These are phyloP conservation scores for Tanozyma kutaoensis DNA, from an alignment of 805 yeast genomes.

Conservation along the genomic window DNA sequence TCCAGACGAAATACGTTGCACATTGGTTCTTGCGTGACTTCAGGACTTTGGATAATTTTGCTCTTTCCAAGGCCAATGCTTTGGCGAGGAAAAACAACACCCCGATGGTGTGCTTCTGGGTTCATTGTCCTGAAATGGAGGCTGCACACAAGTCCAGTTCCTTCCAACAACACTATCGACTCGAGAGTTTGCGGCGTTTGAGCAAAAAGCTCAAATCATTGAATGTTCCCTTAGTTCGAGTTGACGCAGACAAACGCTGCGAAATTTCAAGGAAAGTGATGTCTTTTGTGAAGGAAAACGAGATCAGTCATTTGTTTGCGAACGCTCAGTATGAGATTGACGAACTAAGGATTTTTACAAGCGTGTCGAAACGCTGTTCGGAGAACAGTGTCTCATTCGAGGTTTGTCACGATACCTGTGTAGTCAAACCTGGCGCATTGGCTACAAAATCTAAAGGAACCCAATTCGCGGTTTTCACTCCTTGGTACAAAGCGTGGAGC, in stretches of 20 bases:
- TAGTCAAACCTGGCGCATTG: constrained; percentile 26
- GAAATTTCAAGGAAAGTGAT: constrained; percentile 11
- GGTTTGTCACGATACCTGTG: constrained; percentile 25
- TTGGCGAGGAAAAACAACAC: constrained; percentile 13
- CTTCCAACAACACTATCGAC: constrained; percentile 26
- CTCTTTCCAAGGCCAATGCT: constrained; percentile 20
- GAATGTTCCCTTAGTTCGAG: constrained; percentile 27
- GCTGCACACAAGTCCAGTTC: constrained; percentile 29
- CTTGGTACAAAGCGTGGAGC: constrained; percentile 28
- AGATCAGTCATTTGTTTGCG: constrained; percentile 15
- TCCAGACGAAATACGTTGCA: constrained; percentile 13
- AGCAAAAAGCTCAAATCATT: constrained; percentile 13
- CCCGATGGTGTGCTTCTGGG: constrained; percentile 27
- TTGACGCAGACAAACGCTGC: constrained; percentile 18
- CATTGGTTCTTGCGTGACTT: constrained; percentile 38
- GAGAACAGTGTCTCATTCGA: constrained; percentile 9
- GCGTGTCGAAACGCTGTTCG: constrained; percentile 5
- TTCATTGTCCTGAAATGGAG: constrained; percentile 26
- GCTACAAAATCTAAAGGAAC: constrained; percentile 21
- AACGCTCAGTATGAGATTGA: constrained; percentile 33
- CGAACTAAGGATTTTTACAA: constrained; percentile 20
- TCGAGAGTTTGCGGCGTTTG: constrained; percentile 17
- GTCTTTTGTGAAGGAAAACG: constrained; percentile 11
- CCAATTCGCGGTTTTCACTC: constrained; percentile 29
- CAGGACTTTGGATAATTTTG: constrained; percentile 30